Evolutionary conservation across 2,329 filamentous ascomycete species (phyloP).

Genomic region (Septoria linicola): DNA sequence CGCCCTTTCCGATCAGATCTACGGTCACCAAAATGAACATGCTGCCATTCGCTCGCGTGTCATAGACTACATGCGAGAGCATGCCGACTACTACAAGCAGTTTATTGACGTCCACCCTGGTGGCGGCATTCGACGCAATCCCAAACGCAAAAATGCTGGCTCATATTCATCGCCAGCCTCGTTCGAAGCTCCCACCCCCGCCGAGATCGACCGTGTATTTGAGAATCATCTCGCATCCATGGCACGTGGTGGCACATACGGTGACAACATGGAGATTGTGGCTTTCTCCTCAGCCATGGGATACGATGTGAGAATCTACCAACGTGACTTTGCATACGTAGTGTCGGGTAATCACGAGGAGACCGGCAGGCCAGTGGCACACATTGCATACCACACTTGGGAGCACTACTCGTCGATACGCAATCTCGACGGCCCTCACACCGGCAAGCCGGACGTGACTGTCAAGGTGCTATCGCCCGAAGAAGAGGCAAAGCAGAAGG

Average conservation of each 20-base stretch:
- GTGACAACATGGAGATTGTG: constrained; percentile 66
- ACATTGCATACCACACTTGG: constrained; percentile 54
- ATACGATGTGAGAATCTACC: constrained; percentile 63
- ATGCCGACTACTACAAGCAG: constrained; percentile 62
- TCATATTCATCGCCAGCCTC: constrained; percentile 49
- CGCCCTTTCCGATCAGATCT: constrained; percentile 66
- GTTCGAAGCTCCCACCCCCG: constrained; percentile 50
- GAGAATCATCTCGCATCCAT: constrained; percentile 59
- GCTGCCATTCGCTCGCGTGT: constrained; percentile 58
- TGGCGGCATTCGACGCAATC: constrained; percentile 57
- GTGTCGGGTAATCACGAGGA: constrained; percentile 44
- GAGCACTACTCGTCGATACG: constrained; percentile 68
- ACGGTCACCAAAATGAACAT: constrained; percentile 59
- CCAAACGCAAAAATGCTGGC: constrained; percentile 57
- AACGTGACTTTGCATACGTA: constrained; percentile 53
- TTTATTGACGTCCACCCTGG: constrained; percentile 59
- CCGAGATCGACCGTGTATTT: constrained; percentile 55
- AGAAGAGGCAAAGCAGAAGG: constrained; percentile 42
- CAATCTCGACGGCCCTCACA: constrained; percentile 58
- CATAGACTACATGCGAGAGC: constrained; percentile 61
- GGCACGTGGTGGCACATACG: constrained; percentile 61
- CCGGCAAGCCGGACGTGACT: constrained; percentile 53
- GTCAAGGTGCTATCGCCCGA: constrained; percentile 40
- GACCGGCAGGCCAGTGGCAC: constrained; percentile 43
- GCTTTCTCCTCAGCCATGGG: constrained; percentile 64